phyloP scores from a whole-genome alignment of 2,329 filamentous ascomycete genomes.

The Chaetomium olivaceum region DNA sequence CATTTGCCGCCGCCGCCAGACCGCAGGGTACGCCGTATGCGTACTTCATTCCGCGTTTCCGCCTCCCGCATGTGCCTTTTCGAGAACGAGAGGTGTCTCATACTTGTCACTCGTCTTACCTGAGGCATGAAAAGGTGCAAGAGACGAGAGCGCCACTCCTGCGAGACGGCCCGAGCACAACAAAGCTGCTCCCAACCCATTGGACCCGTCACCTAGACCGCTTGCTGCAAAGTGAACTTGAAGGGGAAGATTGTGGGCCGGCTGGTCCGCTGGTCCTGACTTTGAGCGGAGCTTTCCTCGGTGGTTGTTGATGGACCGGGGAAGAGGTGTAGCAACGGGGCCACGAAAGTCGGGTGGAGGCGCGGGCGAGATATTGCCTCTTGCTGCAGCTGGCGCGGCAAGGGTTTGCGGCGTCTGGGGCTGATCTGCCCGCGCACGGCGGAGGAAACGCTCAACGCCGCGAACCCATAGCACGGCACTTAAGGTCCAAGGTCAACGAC shows the following conservation, averaged over 20 bases:
- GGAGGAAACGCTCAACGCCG: background rate
- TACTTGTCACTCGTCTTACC: background rate
- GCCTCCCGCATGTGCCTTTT: background rate
- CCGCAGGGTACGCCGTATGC: constrained; percentile 1
- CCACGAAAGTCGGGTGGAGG: background rate
- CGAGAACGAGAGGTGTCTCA: background rate
- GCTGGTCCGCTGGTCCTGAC: background rate
- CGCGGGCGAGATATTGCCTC: constrained; percentile 1
- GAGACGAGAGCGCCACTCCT: background rate
- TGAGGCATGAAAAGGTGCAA: background rate
- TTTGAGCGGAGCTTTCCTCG: background rate
- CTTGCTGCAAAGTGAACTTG: constrained; percentile 7
- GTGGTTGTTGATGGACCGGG: background rate
- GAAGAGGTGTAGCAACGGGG: background rate
- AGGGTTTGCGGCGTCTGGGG: background rate
- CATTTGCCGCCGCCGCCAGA: background rate
- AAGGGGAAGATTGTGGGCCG: constrained; percentile 17
- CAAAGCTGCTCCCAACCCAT: background rate
- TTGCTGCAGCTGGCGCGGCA: background rate
- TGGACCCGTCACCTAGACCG: constrained; percentile 9
- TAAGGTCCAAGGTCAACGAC: background rate
- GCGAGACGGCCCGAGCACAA: constrained; percentile 4
- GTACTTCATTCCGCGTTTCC: constrained; percentile 1
- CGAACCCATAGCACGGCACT: background rate
- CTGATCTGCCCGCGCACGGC: background rate